These are phyloP conservation scores for Diplodia scrobiculata DNA, from an alignment of 2,329 filamentous ascomycete species.

Conservation along the genomic window DNA sequence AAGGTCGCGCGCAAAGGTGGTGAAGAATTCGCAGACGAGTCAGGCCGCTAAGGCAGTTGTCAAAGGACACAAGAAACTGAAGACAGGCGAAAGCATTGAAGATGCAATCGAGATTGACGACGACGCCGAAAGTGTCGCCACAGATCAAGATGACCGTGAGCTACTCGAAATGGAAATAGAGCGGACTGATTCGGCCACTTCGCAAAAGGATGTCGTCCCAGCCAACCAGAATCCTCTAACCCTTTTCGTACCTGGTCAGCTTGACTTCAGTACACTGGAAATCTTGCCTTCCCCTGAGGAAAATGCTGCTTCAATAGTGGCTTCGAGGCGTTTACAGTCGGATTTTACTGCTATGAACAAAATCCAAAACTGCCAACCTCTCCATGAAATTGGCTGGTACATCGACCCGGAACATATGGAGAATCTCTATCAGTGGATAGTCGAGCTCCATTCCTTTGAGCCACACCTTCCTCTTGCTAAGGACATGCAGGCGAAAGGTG, in stretches of 20 bases:
- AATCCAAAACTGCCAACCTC: conserved; percentile 62
- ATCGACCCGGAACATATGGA: conserved; percentile 64
- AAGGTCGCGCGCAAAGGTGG: not conserved
- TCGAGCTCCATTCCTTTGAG: conserved; percentile 84
- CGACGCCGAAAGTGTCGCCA: conserved; percentile 53
- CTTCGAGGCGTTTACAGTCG: conserved; percentile 64
- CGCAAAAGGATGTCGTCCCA: too few species aligned
- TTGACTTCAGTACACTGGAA: conserved; percentile 64
- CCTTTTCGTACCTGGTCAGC: conserved; percentile 67
- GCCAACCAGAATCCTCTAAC: conserved; percentile 44
- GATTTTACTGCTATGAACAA: conserved; percentile 67
- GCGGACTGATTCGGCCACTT: conserved; percentile 27
- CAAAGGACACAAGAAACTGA: conserved; percentile 14
- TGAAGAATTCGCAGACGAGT: not conserved
- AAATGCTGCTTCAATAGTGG: conserved; percentile 62
- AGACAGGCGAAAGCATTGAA: not conserved
- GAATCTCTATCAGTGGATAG: conserved; percentile 88
- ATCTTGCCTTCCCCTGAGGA: conserved; percentile 55
- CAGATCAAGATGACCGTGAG: conserved; percentile 51
- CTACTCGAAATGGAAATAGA: conserved; percentile 39
- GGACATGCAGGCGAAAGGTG: conserved; percentile 67
- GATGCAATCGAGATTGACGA: conserved; percentile 33
- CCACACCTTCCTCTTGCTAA: conserved; percentile 65
- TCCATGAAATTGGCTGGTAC: conserved; percentile 78
- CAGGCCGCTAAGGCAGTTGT: not conserved